phyloP scores from a whole-genome alignment of 2,329 filamentous ascomycete genomes.

The Aspergillus fumigatus region DNA sequence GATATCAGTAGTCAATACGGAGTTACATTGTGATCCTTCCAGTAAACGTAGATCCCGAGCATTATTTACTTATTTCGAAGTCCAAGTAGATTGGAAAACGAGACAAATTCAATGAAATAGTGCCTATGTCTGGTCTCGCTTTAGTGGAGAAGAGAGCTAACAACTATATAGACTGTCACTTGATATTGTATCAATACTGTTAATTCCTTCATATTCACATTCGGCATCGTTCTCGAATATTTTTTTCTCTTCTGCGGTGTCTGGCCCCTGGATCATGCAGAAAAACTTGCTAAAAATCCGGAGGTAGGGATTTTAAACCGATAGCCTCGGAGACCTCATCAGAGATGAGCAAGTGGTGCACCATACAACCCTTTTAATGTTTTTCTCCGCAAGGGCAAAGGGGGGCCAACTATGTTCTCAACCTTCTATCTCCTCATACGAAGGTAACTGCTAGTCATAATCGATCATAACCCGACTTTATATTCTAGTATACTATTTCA shows the following conservation, averaged over 20 bases:
- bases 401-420: too few relatives aligned
- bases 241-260: not conserved
- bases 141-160: not conserved
- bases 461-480: not conserved
- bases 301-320: not conserved
- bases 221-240: not conserved
- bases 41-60: too few relatives aligned
- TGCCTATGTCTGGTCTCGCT: not conserved
- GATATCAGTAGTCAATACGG: too few relatives aligned
- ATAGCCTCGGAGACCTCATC: not conserved
- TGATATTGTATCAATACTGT: not conserved
- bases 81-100: not conserved
- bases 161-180: too few relatives aligned
- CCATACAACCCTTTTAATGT: too few relatives aligned
- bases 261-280: not conserved
- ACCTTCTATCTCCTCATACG: not conserved
- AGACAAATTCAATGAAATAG: not conserved
- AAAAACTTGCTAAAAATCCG: not conserved
- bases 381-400: not conserved
- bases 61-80: not conserved
- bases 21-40: too few relatives aligned
- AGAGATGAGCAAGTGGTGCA: not conserved
- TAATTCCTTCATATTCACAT: not conserved
- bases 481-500: not conserved
- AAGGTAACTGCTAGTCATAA: not conserved